Evolutionary conservation across 225 moss, liverwort and hornwort species (phyloP).

Genomic region (Takakia lepidozioides): DNA sequence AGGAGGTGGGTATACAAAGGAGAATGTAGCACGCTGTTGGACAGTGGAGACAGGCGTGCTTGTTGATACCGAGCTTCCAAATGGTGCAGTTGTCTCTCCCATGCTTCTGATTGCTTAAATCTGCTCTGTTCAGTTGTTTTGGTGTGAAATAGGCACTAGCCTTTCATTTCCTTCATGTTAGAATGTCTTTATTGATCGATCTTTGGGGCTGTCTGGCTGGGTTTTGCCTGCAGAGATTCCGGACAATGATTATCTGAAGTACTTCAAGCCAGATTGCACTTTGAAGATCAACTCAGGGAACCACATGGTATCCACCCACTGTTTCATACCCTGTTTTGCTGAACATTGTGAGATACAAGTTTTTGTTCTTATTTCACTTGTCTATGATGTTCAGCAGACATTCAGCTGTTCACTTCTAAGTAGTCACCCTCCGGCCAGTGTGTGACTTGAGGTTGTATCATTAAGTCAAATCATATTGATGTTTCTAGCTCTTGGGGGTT

Average conservation of each 20-base stretch:
- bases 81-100: too few species aligned
- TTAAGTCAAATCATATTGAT: too few species aligned
- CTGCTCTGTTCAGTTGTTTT: too few species aligned
- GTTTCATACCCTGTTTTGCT: neutral
- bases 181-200: too few species aligned
- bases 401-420: neutral
- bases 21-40: constrained; percentile 99
- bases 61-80: constrained; percentile 81
- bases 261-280: constrained; percentile 91
- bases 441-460: too few species aligned
- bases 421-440: neutral
- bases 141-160: too few species aligned
- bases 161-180: too few species aligned
- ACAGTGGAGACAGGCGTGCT: constrained; percentile 97
- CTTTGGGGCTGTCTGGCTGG: neutral
- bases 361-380: neutral
- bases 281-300: constrained; percentile 79
- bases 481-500: neutral
- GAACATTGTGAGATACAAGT: neutral
- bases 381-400: neutral
- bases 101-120: too few species aligned
- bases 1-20: constrained; percentile 97
- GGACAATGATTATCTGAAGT: constrained; percentile 90
- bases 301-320: constrained; percentile 42
- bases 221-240: constrained; percentile 88